These are phyloP conservation scores for Monosporascus sp. DNA, from an alignment of 2,329 filamentous ascomycete genomes.

Conservation along the genomic window DNA sequence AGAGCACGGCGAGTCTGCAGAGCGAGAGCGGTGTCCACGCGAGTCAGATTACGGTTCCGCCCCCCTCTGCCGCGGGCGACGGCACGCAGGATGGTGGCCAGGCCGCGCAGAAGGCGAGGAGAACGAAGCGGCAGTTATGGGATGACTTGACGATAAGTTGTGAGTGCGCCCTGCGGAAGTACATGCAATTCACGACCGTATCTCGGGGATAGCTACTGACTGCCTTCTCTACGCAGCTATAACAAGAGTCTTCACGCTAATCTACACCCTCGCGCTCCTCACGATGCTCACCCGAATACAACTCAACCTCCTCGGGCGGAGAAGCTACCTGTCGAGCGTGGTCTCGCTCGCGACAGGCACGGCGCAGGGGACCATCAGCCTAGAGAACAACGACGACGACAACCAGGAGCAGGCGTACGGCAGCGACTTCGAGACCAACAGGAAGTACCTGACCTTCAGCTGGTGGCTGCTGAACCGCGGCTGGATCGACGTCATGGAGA, in stretches of 20 bases:
- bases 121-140: conserved; percentile 91
- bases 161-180: conserved; percentile 39
- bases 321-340: conserved; percentile 94
- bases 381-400: conserved; percentile 92
- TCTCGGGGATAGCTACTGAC: not conserved
- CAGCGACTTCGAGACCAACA: conserved; percentile 93
- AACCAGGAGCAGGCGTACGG: conserved; percentile 76
- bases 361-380: conserved; percentile 70
- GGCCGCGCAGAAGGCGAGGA: conserved; percentile 50
- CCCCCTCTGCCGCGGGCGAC: conserved; percentile 37
- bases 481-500: conserved; percentile 75
- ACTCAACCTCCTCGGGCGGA: conserved; percentile 89
- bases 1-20: conserved; percentile 68
- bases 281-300: conserved; percentile 92
- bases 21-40: conserved; percentile 81
- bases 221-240: conserved; percentile 55
- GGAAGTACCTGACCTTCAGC: conserved; percentile 90
- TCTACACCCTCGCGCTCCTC: conserved; percentile 86
- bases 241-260: conserved; percentile 81
- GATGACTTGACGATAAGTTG: conserved; percentile 95
- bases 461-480: conserved; percentile 96
- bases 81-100: conserved; percentile 37
- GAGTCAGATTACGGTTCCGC: conserved; percentile 64
- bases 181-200: not conserved
- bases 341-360: conserved; percentile 79